Evolutionary conservation across 768 basidiomycete species (phyloP), one percentile per base, ranked within the genome.

Genomic region (Mycena albidolilacea): DNA sequence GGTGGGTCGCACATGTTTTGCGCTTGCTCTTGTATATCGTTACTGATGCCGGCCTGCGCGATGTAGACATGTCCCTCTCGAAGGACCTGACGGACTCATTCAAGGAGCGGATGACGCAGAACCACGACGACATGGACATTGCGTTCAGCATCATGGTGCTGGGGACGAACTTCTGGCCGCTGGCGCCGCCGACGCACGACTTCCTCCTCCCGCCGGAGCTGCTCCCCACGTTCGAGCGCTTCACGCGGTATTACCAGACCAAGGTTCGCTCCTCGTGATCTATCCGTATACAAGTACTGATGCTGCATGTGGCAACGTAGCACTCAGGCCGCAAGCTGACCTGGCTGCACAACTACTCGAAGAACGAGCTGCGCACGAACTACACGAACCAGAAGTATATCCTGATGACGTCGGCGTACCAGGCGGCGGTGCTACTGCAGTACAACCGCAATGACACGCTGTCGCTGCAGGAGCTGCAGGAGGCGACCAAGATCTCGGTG

Each of bases 311-410:
- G 19, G 48, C 48, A n/a, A 1, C 91, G 79, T 95, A 97, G 83
- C 96, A 97, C 81, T 95, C 93, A 2, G 97, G 97, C n/a, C 93
- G 97, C 72, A 97, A 97, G 80, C 88, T 99, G 52, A 97, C 95
- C 0, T 99, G 97, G 97, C 84, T 99, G n/a, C 99, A 97, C 97
- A 97, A 98, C 80, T 95, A 97, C 82, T 96, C 93, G 64, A 97
- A 97, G 86, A 97, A 97, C 84, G 98, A 99, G 81, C 89, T 99
- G 10, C 91, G 93, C 68, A 97, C 97, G 73, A 97, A 94, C 79
- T 96, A 98, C 83, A 87, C 95, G 69, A 93, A 92, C 79, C 96
- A 97, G 82, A 98, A 97, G 82, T 98, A 98, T 86, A 96, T 97
- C 76, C 85, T 99, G 80, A 95, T 97, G 92, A 96, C 95, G 52